Evolutionary conservation across 495 filamentous ascomycete genomes (phyloP).

Genomic region (Hypomontagnella monticulosa): DNA sequence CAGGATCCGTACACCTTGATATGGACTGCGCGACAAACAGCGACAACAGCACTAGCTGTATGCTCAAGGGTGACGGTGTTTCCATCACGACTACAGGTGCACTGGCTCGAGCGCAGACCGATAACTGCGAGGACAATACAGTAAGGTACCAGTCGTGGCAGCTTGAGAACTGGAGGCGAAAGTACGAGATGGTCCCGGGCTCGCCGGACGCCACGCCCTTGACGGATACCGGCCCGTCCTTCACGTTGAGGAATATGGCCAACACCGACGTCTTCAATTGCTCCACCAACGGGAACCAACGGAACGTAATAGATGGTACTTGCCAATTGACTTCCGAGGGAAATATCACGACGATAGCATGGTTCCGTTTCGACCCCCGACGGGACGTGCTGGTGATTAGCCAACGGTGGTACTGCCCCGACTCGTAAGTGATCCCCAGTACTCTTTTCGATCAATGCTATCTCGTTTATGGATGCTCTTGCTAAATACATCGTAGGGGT

Average conservation of each 20-base stretch:
- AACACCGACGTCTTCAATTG: constrained; percentile 45
- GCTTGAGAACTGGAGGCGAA: constrained; percentile 48
- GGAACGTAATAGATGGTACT: constrained; percentile 40
- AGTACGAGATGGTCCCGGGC: constrained; percentile 44
- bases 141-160: constrained; percentile 51
- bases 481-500: constrained; percentile 30
- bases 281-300: constrained; percentile 27
- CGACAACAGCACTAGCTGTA: constrained; percentile 41
- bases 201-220: constrained; percentile 19
- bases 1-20: constrained; percentile 44
- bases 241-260: constrained; percentile 45
- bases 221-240: constrained; percentile 50
- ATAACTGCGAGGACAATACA: constrained; percentile 42
- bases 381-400: constrained; percentile 47
- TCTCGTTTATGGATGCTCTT: background rate
- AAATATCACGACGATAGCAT: constrained; percentile 28
- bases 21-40: constrained; percentile 44
- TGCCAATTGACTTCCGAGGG: constrained; percentile 21
- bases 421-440: constrained; percentile 41
- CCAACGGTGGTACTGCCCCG: constrained; percentile 47
- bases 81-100: constrained; percentile 36
- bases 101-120: constrained; percentile 13
- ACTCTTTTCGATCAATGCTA: background rate
- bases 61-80: constrained; percentile 34
- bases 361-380: constrained; percentile 47